Evolutionary conservation across 1,284 basidiomycete species (phyloP).

Genomic region (Leccinum solheimii): DNA sequence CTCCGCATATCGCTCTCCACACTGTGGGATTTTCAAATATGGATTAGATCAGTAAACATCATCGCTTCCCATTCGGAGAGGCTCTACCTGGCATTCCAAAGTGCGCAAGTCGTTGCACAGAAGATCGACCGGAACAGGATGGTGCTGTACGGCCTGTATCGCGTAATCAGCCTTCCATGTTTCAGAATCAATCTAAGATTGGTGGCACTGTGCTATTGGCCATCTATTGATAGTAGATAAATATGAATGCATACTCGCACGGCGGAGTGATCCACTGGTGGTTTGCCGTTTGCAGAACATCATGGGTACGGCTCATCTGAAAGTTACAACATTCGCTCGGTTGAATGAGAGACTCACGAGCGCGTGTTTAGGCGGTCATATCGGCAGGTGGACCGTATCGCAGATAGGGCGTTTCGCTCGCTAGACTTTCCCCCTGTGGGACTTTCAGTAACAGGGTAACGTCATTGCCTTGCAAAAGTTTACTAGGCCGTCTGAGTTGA

Average conservation of each 20-base stretch:
- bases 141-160: not conserved
- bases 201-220: not conserved
- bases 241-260: slow-evolving; percentile 66
- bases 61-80: slow-evolving; percentile 24
- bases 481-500: not conserved
- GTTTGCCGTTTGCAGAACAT: not conserved
- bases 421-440: not conserved
- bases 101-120: slow-evolving; percentile 83
- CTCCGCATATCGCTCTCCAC: not conserved
- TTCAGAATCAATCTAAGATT: not conserved
- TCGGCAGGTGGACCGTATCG: not conserved
- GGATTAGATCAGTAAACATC: not conserved
- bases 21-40: not conserved
- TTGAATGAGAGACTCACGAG: not conserved
- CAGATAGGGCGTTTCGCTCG: not conserved
- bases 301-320: not conserved
- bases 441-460: not conserved
- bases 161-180: not conserved
- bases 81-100: slow-evolving; percentile 78
- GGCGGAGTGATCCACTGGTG: slow-evolving; percentile 70
- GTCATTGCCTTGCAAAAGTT: not conserved
- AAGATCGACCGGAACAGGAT: slow-evolving; percentile 49
- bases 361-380: not conserved
- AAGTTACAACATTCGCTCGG: not conserved
- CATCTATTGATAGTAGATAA: slow-evolving; percentile 56